Conservation (phyloP, 768 basidiomycete species). For the Podaxis carcinomalis region DNA sequence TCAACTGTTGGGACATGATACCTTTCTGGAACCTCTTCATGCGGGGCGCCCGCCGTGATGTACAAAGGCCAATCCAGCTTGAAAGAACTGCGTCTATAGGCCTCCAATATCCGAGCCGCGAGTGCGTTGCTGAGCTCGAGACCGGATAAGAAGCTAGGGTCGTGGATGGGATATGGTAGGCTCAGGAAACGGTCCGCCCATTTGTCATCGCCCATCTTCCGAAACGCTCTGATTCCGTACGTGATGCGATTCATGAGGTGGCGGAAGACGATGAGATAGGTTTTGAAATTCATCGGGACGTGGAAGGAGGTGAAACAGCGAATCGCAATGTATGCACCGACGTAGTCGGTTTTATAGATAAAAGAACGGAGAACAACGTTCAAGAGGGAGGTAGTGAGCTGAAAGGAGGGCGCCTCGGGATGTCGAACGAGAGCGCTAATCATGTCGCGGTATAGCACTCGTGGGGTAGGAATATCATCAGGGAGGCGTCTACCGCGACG, state of each 20-base stretch:
- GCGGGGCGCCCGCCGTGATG: background rate
- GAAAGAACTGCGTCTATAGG: background rate
- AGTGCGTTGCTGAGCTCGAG: background rate
- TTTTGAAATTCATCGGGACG: constrained; percentile 27
- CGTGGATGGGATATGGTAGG: constrained; percentile 5
- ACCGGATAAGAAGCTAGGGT: background rate
- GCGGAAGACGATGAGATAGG: constrained; percentile 36
- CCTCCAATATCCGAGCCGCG: background rate
- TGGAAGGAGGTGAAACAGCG: constrained; percentile 24
- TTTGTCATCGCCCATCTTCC: constrained; percentile 7
- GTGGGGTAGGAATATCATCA: constrained; percentile 21
- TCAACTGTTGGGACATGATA: constrained; percentile 15
- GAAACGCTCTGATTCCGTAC: constrained; percentile 16
- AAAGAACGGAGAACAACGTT: constrained; percentile 42
- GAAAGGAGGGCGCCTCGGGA: constrained; percentile 15
- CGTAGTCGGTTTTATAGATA: constrained; percentile 40
- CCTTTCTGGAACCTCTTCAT: background rate
- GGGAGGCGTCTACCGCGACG: background rate
- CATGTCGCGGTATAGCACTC: constrained; percentile 43
- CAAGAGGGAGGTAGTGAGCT: constrained; percentile 30
- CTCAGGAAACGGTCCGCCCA: constrained; percentile 28
- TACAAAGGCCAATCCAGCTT: background rate
- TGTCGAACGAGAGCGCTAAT: constrained; percentile 22
- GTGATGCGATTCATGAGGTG: constrained; percentile 28
- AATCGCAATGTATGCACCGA: constrained; percentile 39